phyloP scores from a whole-genome alignment of 805 yeast species.

The Monosporozyma solicola region DNA sequence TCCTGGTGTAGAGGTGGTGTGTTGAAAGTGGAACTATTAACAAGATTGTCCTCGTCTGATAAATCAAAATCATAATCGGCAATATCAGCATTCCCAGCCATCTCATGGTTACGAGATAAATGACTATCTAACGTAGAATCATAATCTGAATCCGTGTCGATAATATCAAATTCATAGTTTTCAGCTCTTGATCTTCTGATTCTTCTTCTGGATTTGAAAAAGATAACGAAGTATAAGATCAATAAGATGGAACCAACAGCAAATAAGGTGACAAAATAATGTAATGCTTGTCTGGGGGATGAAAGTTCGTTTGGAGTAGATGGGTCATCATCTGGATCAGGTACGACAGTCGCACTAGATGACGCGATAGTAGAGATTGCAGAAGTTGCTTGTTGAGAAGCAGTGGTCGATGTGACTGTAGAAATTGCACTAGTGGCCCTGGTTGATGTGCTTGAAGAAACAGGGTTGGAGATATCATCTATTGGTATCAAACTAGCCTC shows the following conservation, averaged over 20 bases:
- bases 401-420: constrained; percentile 4
- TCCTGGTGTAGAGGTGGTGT: background rate
- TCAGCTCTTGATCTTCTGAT: constrained; percentile 56
- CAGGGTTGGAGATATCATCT: background rate
- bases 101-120: constrained; percentile 8
- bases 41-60: constrained; percentile 23
- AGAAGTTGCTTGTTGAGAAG: background rate
- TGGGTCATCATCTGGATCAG: constrained; percentile 17
- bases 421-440: constrained; percentile 3
- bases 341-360: background rate
- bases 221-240: constrained; percentile 38
- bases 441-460: constrained; percentile 1
- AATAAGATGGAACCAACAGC: constrained; percentile 47
- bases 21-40: background rate
- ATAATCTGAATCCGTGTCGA: constrained; percentile 48
- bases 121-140: constrained; percentile 24
- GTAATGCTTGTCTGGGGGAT: constrained; percentile 41
- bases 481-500: background rate
- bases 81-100: constrained; percentile 12
- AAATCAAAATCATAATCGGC: constrained; percentile 29
- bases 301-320: constrained; percentile 29
- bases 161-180: constrained; percentile 67
- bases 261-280: constrained; percentile 52
- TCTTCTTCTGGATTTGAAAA: constrained; percentile 34
- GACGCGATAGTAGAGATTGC: background rate